Evolutionary conservation across 2,329 filamentous ascomycete genomes (phyloP).

Genomic region (Aspergillus unguis): DNA sequence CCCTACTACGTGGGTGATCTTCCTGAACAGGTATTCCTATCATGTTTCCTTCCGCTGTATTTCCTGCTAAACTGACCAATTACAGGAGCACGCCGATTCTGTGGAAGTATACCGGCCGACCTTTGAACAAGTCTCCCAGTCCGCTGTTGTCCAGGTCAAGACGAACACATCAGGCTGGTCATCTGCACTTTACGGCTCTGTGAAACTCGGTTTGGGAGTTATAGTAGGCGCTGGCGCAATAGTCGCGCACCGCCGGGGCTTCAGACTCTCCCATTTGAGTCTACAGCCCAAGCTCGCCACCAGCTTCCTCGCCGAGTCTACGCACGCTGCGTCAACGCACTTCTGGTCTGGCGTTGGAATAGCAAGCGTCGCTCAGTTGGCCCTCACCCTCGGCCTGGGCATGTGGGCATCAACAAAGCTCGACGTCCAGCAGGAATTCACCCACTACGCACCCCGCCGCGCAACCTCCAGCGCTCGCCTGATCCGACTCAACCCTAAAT

Average conservation of each 20-base stretch:
- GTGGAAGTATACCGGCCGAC: constrained; percentile 21
- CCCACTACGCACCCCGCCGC: constrained; percentile 36
- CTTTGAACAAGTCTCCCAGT: constrained; percentile 21
- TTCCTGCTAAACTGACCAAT: not conserved
- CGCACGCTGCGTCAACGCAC: not conserved
- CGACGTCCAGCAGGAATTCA: constrained; percentile 25
- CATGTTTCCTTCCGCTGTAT: not conserved
- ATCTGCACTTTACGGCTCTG: not conserved
- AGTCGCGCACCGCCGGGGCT: constrained; percentile 2
- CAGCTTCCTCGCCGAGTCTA: not conserved
- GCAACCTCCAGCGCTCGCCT: constrained; percentile 34
- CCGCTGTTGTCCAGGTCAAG: constrained; percentile 17
- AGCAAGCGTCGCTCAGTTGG: constrained; percentile 19
- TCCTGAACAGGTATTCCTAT: constrained; percentile 15
- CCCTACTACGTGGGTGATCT: constrained; percentile 33
- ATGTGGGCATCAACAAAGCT: constrained; percentile 21
- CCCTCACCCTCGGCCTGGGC: constrained; percentile 17
- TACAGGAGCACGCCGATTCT: constrained; percentile 18
- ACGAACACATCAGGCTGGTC: not conserved
- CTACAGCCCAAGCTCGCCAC: not conserved
- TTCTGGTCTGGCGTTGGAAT: constrained; percentile 23
- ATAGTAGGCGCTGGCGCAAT: constrained; percentile 4
- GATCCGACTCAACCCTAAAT: constrained; percentile 20
- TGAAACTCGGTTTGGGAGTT: constrained; percentile 11
- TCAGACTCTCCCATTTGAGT: not conserved